Evolutionary conservation across 805 yeast species (phyloP).

Genomic region (Teunomyces funiuensis): DNA sequence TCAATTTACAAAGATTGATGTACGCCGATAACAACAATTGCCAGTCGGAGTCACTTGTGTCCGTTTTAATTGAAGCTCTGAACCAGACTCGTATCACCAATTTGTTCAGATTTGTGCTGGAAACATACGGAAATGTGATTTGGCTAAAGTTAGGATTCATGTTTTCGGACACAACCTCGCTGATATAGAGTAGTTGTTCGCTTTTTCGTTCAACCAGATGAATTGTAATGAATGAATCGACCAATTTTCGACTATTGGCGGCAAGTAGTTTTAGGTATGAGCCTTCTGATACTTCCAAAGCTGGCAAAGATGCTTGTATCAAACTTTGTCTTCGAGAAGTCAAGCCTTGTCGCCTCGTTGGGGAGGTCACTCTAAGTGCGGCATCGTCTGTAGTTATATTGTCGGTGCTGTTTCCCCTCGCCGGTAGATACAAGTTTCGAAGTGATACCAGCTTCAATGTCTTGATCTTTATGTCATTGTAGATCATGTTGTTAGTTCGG

Average conservation of each 20-base stretch:
- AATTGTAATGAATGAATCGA: conserved; percentile 28
- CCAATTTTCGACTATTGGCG: conserved; percentile 15
- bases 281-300: not conserved
- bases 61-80: conserved; percentile 3
- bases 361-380: not conserved
- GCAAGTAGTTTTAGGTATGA: conserved; percentile 12
- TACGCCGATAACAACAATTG: conserved; percentile 15
- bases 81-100: conserved; percentile 23
- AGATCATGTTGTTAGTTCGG: conserved; percentile 1
- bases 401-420: not conserved
- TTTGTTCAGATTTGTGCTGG: conserved; percentile 8
- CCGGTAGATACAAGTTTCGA: conserved; percentile 15
- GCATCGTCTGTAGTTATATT: not conserved
- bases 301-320: not conserved
- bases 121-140: conserved; percentile 23
- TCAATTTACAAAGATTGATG: conserved; percentile 18
- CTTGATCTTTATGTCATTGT: conserved; percentile 14
- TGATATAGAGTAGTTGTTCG: conserved; percentile 27
- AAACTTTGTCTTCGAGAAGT: conserved; percentile 3
- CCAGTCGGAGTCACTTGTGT: conserved; percentile 17
- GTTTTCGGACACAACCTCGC: conserved; percentile 25
- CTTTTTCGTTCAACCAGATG: conserved; percentile 15
- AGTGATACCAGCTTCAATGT: conserved; percentile 15
- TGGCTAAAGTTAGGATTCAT: conserved; percentile 29
- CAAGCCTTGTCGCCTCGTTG: conserved; percentile 4